phyloP scores from a whole-genome alignment of 805 yeast genomes.

The Teunomyces panamensis region DNA sequence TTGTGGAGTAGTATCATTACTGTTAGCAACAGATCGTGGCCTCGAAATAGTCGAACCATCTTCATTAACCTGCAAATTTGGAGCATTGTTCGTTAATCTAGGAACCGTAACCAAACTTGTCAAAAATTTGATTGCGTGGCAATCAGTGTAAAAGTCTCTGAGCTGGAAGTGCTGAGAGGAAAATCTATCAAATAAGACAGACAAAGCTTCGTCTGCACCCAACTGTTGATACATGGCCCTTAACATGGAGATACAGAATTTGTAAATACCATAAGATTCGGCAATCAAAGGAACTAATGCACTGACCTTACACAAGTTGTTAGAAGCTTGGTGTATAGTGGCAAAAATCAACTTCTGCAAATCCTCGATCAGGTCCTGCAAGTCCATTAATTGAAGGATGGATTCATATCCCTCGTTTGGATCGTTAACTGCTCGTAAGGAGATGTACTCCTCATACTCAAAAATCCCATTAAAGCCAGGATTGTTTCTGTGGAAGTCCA shows the following conservation, averaged over 20 bases:
- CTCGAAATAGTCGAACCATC: constrained; percentile 37
- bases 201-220: constrained; percentile 71
- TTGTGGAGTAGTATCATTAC: constrained; percentile 28
- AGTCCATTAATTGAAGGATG: constrained; percentile 74
- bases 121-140: constrained; percentile 78
- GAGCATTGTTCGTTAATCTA: constrained; percentile 56
- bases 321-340: constrained; percentile 56
- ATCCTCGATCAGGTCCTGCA: constrained; percentile 81
- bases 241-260: constrained; percentile 85
- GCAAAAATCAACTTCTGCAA: constrained; percentile 76
- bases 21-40: constrained; percentile 21
- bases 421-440: constrained; percentile 81
- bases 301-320: constrained; percentile 74
- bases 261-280: constrained; percentile 90
- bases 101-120: constrained; percentile 82
- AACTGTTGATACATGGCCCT: constrained; percentile 79
- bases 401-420: constrained; percentile 96
- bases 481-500: constrained; percentile 79
- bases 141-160: constrained; percentile 84
- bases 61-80: constrained; percentile 50
- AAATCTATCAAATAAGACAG: constrained; percentile 70
- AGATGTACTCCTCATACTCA: constrained; percentile 92
- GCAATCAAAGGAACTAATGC: constrained; percentile 87
- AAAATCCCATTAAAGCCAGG: constrained; percentile 92
- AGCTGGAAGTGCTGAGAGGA: constrained; percentile 67